These are phyloP conservation scores for Hysterangium stoloniferum DNA, from an alignment of 768 basidiomycete species.

Conservation along the genomic window DNA sequence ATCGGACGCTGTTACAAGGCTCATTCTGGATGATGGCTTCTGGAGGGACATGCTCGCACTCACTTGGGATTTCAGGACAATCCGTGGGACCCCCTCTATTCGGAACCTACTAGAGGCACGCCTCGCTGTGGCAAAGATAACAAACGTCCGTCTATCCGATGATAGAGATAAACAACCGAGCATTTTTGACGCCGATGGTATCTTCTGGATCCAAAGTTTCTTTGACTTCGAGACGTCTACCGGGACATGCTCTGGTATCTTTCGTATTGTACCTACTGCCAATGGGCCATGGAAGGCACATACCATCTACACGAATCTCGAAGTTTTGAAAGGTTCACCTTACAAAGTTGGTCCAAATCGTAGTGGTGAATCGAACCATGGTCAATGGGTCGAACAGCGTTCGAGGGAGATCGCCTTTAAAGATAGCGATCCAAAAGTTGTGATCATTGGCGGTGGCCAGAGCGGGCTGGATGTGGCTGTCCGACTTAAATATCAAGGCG, in stretches of 20 bases:
- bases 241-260: conserved; percentile 45
- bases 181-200: conserved; percentile 25
- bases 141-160: conserved; percentile 13
- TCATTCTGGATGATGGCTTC: conserved; percentile 31
- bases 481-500: conserved; percentile 45
- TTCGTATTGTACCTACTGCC: conserved; percentile 43
- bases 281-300: conserved; percentile 41
- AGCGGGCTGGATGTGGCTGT: conserved; percentile 50
- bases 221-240: conserved; percentile 42
- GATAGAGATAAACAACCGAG: conserved; percentile 10
- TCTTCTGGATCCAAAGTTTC: conserved; percentile 49
- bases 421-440: conserved; percentile 41
- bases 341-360: conserved; percentile 40
- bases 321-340: conserved; percentile 40
- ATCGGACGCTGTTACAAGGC: conserved; percentile 23
- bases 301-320: conserved; percentile 42
- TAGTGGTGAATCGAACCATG: conserved; percentile 28
- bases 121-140: conserved; percentile 20
- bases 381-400: conserved; percentile 35
- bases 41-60: conserved; percentile 58
- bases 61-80: conserved; percentile 57
- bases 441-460: conserved; percentile 47
- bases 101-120: conserved; percentile 39
- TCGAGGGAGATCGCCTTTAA: conserved; percentile 30
- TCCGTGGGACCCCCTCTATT: conserved; percentile 37